A percentile compares a stretch with the other conserved stretches of the same genome.
These are phyloP conservation scores for Phytopythium delawarense DNA, from an alignment of 352 stramenopile genomes.

Conservation along the genomic window DNA sequence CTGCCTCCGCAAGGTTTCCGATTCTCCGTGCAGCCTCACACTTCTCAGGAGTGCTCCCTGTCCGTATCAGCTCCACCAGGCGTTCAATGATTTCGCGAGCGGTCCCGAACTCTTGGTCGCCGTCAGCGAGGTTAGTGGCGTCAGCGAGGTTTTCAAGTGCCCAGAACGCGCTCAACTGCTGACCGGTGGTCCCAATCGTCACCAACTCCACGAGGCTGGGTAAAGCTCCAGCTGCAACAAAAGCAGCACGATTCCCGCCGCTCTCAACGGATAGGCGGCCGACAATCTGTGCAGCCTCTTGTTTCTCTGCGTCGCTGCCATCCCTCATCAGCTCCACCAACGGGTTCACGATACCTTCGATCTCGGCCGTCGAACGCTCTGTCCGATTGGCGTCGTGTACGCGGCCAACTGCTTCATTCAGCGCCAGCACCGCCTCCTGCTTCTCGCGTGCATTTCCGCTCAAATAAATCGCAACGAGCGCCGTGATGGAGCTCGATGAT, in stretches of 20 bases:
- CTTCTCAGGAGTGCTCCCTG: background rate
- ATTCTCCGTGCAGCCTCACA: background rate
- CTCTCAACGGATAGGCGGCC: background rate
- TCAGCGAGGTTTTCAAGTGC: background rate
- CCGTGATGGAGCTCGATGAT: background rate
- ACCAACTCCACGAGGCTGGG: background rate
- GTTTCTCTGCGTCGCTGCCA: background rate
- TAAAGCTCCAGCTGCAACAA: background rate
- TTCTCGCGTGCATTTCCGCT: background rate
- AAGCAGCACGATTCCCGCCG: background rate
- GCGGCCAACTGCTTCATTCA: background rate
- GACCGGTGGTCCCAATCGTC: background rate
- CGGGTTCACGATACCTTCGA: background rate
- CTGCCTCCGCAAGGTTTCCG: background rate
- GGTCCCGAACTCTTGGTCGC: background rate
- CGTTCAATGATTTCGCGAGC: background rate
- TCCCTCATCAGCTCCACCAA: background rate
- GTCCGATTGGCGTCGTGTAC: background rate
- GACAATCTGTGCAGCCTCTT: background rate
- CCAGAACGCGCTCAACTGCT: background rate
- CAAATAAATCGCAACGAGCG: slow-evolving; percentile 1
- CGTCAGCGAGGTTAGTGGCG: background rate
- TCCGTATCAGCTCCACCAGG: background rate
- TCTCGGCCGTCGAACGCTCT: background rate
- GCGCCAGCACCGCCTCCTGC: background rate